These are phyloP conservation scores for Linnemannia hyalina DNA, from an alignment of 192 early-diverging fungal species.

Conservation along the genomic window DNA sequence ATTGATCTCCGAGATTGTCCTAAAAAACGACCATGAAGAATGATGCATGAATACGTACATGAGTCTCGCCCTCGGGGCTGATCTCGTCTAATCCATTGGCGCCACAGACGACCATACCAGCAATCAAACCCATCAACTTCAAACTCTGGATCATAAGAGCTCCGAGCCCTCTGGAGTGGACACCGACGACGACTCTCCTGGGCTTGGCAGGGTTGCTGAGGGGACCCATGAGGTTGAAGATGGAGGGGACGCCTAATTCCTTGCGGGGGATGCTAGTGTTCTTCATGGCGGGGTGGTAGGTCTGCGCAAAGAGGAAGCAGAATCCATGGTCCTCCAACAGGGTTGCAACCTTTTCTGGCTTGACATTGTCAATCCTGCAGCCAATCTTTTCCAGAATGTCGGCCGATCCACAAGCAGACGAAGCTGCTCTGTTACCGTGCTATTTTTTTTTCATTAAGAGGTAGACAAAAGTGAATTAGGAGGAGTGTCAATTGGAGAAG, in stretches of 20 bases:
- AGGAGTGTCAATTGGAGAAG: conserved; percentile 1
- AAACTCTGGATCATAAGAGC: conserved; percentile 88
- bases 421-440: conserved; percentile 95
- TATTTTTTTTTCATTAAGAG: conserved; percentile 35
- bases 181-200: conserved; percentile 87
- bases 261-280: conserved; percentile 78
- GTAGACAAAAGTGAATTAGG: conserved; percentile 15
- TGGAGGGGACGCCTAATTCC: conserved; percentile 93
- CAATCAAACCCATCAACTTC: conserved; percentile 78
- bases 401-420: conserved; percentile 93
- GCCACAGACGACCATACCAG: conserved; percentile 94
- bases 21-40: not conserved
- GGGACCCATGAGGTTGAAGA: conserved; percentile 96
- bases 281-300: conserved; percentile 93
- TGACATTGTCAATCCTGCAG: conserved; percentile 76
- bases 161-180: conserved; percentile 86
- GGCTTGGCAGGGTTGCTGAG: conserved; percentile 91
- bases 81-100: conserved; percentile 94
- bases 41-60: conserved; percentile 61
- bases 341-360: conserved; percentile 74
- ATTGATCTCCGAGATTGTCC: not conserved
- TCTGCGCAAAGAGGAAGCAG: conserved; percentile 94
- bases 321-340: conserved; percentile 77
- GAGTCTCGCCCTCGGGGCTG: conserved; percentile 87
- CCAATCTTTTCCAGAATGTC: conserved; percentile 92